phyloP scores from a whole-genome alignment of 306 rosid genomes.

The Morella rubra region DNA sequence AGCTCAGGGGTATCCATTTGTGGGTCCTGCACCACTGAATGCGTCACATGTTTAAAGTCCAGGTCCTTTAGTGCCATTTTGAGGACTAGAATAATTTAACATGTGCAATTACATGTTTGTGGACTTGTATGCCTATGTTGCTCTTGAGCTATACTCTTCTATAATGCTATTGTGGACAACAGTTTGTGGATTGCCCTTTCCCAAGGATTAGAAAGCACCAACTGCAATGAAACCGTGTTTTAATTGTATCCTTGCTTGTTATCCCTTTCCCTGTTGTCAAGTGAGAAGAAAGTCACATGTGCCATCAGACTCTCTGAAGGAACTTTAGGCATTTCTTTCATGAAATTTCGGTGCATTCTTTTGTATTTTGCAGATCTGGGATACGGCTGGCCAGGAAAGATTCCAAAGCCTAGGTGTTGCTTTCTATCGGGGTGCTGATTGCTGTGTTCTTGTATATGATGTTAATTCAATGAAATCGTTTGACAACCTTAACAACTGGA shows the following conservation, averaged over 20 bases:
- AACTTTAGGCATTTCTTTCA: slow-evolving; percentile 11
- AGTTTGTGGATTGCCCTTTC: not conserved
- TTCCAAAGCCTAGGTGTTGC: slow-evolving; percentile 99
- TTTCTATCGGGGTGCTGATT: slow-evolving; percentile 98
- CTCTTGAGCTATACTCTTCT: not conserved
- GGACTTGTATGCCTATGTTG: not conserved
- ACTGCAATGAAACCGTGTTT: not conserved
- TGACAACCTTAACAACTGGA: slow-evolving; percentile 97
- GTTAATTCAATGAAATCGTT: slow-evolving; percentile 96
- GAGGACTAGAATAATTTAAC: not conserved
- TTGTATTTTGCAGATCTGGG: slow-evolving; percentile 75
- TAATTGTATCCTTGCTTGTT: not conserved
- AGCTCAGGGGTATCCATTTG: not conserved
- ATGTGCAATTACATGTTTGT: not conserved
- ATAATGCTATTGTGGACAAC: not conserved
- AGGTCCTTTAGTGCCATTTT: not conserved
- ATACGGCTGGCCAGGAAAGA: slow-evolving; percentile 99
- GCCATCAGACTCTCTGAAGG: not conserved
- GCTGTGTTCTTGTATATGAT: slow-evolving; percentile 98
- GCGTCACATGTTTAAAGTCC: not conserved
- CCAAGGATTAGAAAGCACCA: not conserved
- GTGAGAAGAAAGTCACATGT: not conserved
- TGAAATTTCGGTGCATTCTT: not conserved
- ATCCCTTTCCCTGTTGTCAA: not conserved
- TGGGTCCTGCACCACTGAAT: not conserved